phyloP scores from a whole-genome alignment of 1,139 yeast genomes.

The Lodderomyces elongisporus region DNA sequence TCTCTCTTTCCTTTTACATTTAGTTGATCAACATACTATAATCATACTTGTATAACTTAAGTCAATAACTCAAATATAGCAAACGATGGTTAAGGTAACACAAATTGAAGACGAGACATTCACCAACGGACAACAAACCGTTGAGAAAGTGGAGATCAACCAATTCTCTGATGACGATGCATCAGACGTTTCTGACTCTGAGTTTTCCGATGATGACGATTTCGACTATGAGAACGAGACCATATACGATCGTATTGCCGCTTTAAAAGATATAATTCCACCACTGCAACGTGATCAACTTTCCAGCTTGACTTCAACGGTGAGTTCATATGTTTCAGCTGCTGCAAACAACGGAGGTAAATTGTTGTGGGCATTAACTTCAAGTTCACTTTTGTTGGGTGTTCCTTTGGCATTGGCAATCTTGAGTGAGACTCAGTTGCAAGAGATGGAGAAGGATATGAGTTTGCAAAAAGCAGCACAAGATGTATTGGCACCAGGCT shows the following conservation, averaged over 20 bases:
- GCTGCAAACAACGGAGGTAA: conserved; percentile 62
- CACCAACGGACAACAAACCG: conserved; percentile 15
- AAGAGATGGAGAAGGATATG: conserved; percentile 92
- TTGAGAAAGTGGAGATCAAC: conserved; percentile 5
- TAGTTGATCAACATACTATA: no score
- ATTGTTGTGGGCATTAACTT: conserved; percentile 78
- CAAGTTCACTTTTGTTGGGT: conserved; percentile 81
- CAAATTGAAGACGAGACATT: conserved; percentile 55
- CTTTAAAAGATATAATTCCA: conserved; percentile 86
- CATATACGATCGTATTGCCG: conserved; percentile 76
- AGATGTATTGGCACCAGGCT: conserved; percentile 76
- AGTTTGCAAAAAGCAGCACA: conserved; percentile 81
- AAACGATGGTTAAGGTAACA: conserved; percentile 66
- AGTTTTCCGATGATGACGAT: conserved; percentile 49
- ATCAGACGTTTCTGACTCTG: conserved; percentile 8
- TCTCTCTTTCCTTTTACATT: no score
- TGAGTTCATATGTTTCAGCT: conserved; percentile 36
- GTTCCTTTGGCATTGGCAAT: conserved; percentile 90
- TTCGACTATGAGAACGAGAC: conserved; percentile 82
- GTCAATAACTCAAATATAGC: no score
- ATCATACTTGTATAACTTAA: no score
- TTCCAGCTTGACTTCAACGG: conserved; percentile 27
- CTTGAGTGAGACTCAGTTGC: conserved; percentile 86
- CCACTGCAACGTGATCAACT: conserved; percentile 72
- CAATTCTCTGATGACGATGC: conserved; percentile 12